Conservation (phyloP, 441 rosid species). For the Corymbia calophylla region DNA sequence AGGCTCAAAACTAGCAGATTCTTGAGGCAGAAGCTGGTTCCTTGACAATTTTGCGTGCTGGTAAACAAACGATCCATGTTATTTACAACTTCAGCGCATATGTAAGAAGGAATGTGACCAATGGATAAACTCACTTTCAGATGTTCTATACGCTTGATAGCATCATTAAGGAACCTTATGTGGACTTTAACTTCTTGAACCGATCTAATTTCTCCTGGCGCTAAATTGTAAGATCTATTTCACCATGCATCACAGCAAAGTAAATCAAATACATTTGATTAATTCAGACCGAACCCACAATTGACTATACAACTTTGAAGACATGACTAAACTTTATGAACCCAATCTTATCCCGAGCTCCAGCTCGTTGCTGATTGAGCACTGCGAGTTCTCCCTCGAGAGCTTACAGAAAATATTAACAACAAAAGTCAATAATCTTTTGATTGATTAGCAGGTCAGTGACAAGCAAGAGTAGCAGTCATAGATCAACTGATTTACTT, state of each 20-base stretch:
- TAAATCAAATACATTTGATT: not conserved
- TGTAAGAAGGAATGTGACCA: not conserved
- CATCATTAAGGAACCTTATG: not conserved
- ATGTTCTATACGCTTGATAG: not conserved
- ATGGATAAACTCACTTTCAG: not conserved
- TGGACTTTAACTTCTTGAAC: not conserved
- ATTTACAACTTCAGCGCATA: not conserved
- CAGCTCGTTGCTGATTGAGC: not conserved
- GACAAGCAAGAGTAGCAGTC: not conserved
- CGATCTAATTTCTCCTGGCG: not conserved
- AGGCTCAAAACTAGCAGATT: not conserved
- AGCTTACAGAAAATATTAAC: conserved; percentile 2
- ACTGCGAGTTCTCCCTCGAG: conserved; percentile 5
- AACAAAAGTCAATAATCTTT: not conserved
- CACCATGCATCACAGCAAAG: not conserved
- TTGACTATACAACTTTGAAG: not conserved
- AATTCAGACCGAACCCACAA: not conserved
- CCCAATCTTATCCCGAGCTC: not conserved
- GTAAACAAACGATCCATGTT: not conserved
- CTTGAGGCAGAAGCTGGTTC: not conserved
- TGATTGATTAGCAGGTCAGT: not conserved
- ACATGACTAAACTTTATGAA: not conserved
- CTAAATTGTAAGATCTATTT: not conserved
- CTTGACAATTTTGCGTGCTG: not conserved
- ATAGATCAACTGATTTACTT: not conserved